Conservation (phyloP, 1,139 yeast genomes). For the Geotrichum macrosporum region DNA sequence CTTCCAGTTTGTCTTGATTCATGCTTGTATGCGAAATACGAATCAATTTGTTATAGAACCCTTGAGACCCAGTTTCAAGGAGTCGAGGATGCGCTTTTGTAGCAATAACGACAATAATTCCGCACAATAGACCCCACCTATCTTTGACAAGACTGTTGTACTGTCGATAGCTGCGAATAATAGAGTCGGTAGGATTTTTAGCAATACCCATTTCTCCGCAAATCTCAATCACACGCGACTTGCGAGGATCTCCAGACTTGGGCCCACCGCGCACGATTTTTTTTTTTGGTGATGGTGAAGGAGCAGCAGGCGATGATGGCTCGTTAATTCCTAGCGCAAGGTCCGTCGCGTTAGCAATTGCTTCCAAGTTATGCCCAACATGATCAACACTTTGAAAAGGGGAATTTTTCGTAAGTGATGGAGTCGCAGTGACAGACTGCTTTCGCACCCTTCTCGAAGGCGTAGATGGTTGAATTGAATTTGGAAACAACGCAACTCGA, state of each 20-base stretch:
- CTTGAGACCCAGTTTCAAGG: conserved; percentile 18
- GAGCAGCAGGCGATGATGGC: neutral
- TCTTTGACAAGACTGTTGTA: conserved; percentile 37
- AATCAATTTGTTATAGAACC: conserved; percentile 17
- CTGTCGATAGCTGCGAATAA: conserved; percentile 32
- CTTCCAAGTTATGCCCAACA: conserved; percentile 2
- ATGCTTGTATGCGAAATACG: conserved; percentile 11
- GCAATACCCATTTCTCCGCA: conserved; percentile 12
- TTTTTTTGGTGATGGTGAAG: conserved; percentile 2
- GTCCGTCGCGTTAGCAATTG: conserved; percentile 13
- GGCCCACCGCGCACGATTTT: conserved; percentile 15
- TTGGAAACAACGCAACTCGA: conserved; percentile 21
- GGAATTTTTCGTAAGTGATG: neutral
- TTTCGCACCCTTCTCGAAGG: conserved; percentile 2
- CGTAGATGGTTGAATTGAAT: conserved; percentile 3
- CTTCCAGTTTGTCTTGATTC: conserved; percentile 28
- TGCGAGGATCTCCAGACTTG: conserved; percentile 16
- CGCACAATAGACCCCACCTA: conserved; percentile 38
- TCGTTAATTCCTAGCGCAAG: conserved; percentile 2
- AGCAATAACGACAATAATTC: conserved; percentile 34
- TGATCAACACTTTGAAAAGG: neutral
- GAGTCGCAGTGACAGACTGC: neutral
- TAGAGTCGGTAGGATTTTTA: conserved; percentile 26
- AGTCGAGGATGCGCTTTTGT: conserved; percentile 35
- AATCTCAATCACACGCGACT: conserved; percentile 9